A percentile compares a stretch with the other conserved stretches of the same genome.
Conservation (phyloP, 306 rosid species). For the Trifolium subterraneum region DNA sequence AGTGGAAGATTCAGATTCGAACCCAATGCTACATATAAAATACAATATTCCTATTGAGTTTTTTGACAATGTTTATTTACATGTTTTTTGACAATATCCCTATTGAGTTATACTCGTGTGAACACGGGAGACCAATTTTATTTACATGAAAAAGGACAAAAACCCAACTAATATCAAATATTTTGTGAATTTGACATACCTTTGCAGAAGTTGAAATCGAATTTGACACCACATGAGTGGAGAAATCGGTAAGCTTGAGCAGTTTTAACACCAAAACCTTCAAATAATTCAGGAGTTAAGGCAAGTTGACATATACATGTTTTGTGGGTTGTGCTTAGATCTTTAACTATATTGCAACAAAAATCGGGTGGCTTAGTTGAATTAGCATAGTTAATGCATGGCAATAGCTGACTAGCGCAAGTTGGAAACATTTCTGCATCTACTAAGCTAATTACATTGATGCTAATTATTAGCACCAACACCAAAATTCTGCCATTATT, state of each 20-base stretch:
- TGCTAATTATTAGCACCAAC: not conserved
- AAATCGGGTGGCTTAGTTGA: constrained; percentile 45
- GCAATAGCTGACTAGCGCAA: not conserved
- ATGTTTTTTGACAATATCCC: too few relatives aligned
- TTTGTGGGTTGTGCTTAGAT: constrained; percentile 42
- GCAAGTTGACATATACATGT: constrained; percentile 62
- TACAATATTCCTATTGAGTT: too few relatives aligned
- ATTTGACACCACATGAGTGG: constrained; percentile 50
- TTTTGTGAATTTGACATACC: constrained; percentile 15
- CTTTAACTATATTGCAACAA: constrained; percentile 61
- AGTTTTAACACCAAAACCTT: constrained; percentile 2
- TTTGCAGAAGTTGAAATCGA: constrained; percentile 5
- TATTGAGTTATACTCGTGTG: too few relatives aligned
- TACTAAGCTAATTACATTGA: not conserved
- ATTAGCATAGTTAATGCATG: constrained; percentile 45
- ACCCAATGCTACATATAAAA: too few relatives aligned
- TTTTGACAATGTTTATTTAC: too few relatives aligned
- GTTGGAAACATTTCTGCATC: not conserved
- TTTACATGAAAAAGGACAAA: too few relatives aligned
- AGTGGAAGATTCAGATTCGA: too few relatives aligned
- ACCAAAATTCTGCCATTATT: not conserved
- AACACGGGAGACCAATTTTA: too few relatives aligned
- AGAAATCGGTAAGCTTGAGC: constrained; percentile 44
- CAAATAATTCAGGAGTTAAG: constrained; percentile 38
- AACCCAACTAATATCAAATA: too few relatives aligned